Evolutionary conservation across 306 rosid genomes (phyloP).

Genomic region (Malus fusca): DNA sequence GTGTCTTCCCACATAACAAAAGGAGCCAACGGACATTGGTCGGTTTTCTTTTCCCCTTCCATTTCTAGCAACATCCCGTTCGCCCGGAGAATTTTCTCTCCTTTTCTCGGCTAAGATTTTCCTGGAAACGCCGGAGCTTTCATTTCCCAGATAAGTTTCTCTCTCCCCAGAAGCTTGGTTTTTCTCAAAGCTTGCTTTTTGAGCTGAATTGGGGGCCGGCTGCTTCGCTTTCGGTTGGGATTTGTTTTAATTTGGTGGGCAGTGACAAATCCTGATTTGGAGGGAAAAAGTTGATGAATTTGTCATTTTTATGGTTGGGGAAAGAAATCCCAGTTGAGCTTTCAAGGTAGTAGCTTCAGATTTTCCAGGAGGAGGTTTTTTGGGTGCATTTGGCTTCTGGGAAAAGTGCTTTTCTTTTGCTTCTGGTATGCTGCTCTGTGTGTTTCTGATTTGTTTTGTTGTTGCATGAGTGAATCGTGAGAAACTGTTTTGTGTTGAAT

Average conservation of each 20-base stretch:
- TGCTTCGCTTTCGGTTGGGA: constrained; percentile 38
- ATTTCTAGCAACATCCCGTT: constrained; percentile 22
- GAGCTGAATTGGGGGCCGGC: constrained; percentile 17
- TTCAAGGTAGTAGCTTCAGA: constrained; percentile 8
- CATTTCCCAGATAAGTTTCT: constrained; percentile 41
- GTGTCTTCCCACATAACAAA: constrained; percentile 6
- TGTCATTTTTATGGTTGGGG: neutral
- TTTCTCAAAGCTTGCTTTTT: neutral
- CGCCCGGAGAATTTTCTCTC: neutral
- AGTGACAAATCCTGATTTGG: constrained; percentile 33
- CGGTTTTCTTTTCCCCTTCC: constrained; percentile 7
- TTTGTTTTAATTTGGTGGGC: constrained; percentile 22
- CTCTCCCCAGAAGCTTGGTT: constrained; percentile 2
- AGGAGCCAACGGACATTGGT: constrained; percentile 22
- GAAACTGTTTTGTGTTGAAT: neutral
- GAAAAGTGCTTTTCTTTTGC: constrained; percentile 1
- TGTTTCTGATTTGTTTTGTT: neutral
- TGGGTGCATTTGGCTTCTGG: constrained; percentile 1
- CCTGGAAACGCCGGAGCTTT: constrained; percentile 24
- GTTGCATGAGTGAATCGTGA: neutral
- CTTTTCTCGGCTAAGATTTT: constrained; percentile 16
- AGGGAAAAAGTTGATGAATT: constrained; percentile 18
- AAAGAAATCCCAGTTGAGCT: constrained; percentile 16
- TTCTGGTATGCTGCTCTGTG: constrained; percentile 1
- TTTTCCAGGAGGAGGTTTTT: constrained; percentile 7